Evolutionary conservation across 192 early-diverging fungal species (phyloP), one percentile per base, ranked within the genome.

Genomic region (Coemansia sp.): DNA sequence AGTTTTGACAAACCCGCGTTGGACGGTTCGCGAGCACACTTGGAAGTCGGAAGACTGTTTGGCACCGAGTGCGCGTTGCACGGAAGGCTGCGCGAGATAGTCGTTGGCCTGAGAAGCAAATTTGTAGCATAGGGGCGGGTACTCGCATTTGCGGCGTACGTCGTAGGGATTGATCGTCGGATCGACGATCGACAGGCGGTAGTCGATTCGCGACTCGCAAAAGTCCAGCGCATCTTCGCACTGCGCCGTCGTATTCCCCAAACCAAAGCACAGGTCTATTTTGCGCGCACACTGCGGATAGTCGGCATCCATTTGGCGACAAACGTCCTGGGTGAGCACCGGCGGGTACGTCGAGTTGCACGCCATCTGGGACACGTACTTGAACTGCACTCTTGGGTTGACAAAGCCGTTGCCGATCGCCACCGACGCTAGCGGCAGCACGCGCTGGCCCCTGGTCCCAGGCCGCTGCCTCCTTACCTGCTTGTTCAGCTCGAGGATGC

Each of bases 361-460:
- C 2, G 84, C 86, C 82, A 87, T 88, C 33, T 83, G 86, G 0
- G 88, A 79, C 57, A 89, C 92, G 60, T 91, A 85, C 67, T 87
- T 84, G 67, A 86, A 91, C 78, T 98, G 93, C 14, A 83, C 73
- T 41, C 83, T 75, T 24, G 91, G 88, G 48, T 98, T 89, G 6
- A 91, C 88, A 27, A 91, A 60, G 15, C 96, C 94, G 76, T 98
- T 97, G 18, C 96, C 94, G 43, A 98, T 92, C 33, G 87, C 76
- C 48, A 95, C 68, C 9, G 87, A 86, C 21, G 74, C 82, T 24
- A 93, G 83, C 22, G 88, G 84, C 60, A 91, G 85, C 34, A 59
- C 40, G 32, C 38, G 43, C 10, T 21, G 26, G 1, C 12, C 39
- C 2, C 7, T 32, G 5, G 12, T 9, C 7, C 19, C 22, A 7